Evolutionary conservation across 345 rosid genomes (phyloP).

Genomic region (Ceriops tagal): DNA sequence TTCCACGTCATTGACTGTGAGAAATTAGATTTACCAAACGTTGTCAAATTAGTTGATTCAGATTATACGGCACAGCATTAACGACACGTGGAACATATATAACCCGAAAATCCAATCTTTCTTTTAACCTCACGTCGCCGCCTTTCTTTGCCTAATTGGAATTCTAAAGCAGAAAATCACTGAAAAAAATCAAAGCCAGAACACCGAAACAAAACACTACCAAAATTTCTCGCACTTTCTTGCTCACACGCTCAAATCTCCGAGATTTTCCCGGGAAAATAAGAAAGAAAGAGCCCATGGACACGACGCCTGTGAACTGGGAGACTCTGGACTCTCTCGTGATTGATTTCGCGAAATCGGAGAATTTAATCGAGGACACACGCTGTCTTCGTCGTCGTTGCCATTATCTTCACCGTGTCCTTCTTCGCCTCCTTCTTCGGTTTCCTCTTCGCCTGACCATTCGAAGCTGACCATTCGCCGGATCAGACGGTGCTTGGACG

Average conservation of each 20-base stretch:
- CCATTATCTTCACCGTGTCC: conserved; percentile 39
- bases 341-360: conserved; percentile 75
- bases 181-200: not conserved
- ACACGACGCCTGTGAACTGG: conserved; percentile 72
- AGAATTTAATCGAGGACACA: conserved; percentile 64
- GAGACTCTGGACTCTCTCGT: conserved; percentile 79
- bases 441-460: conserved; percentile 3
- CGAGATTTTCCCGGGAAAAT: conserved; percentile 19
- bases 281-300: conserved; percentile 33
- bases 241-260: not conserved
- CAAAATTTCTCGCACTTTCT: not conserved
- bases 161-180: not conserved
- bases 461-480: conserved; percentile 1
- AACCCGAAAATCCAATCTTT: conserved; percentile 8
- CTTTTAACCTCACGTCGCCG: not conserved
- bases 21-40: not conserved
- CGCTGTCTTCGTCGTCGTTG: conserved; percentile 29
- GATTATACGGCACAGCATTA: not conserved
- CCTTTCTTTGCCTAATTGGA: not conserved
- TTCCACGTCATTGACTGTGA: not conserved
- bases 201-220: not conserved
- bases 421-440: conserved; percentile 37
- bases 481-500: not conserved
- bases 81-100: conserved; percentile 33
- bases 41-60: not conserved